Evolutionary conservation across 495 filamentous ascomycete genomes (phyloP), one percentile per base, ranked within the genome.

Genomic region (Apiosordaria backusii): DNA sequence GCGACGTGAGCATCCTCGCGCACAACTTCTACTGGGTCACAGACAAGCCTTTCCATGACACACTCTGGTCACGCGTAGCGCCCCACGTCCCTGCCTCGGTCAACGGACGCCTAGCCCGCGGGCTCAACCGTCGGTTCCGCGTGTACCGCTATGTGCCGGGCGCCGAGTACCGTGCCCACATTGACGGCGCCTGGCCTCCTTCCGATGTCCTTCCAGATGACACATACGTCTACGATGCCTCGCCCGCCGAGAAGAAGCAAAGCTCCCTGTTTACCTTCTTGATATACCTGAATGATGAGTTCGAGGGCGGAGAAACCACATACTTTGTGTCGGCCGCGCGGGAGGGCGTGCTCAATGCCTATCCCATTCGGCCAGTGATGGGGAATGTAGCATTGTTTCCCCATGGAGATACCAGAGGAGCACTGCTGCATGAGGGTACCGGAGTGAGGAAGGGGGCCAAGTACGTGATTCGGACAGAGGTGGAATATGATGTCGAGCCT

Each of bases 1-100:
- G 78, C 29, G 77, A 81, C 40, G 71, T 70, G 50, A 80, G 77
- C 67, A 72, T 83, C 53, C 71, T 84, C 0, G 81, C 81, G 1
- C 81, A 84, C 68, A 84, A 84, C 66, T 81, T 84, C 60, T 84
- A 84, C 72, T 84, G 81, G 80, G 72, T 84, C 25, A 73, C 81
- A 24, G 81, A 84, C 63, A 57, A 69, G 18, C 62, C 67, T 0
- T 83, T 84, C 64, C 70, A 75, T 64, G 70, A 78, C 23, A 76
- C 64, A 18, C 74, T 84, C 5, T 84, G 81, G 80, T 63, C 65
- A 7, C 75, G 81, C 16, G 75, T 84, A 6, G 40, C 75, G 7
- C 68, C 69, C 10, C 78, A 77, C 40, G 74, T 83, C 1, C 81
- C 81, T 0, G 50, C 69, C 4, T 60, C 60, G 0, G 66, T 81